A percentile compares a stretch with the other conserved stretches of the same genome.
Evolutionary conservation across 441 rosid species (phyloP).

Genomic region (Bruguiera hainesii): DNA sequence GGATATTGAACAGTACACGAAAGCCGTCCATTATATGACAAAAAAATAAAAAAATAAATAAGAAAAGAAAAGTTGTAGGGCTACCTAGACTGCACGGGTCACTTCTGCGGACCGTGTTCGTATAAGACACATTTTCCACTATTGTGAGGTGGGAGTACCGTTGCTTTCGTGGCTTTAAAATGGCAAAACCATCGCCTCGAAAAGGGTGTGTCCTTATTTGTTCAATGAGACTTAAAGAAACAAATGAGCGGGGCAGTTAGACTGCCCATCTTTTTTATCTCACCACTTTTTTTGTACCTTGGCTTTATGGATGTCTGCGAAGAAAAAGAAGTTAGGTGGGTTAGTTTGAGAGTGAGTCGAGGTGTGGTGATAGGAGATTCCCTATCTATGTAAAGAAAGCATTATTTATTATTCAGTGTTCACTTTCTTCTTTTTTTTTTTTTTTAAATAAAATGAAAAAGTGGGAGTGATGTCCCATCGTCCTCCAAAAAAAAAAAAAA

Average conservation of each 20-base stretch:
- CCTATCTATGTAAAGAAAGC: background rate
- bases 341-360: constrained; percentile 10
- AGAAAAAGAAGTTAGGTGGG: constrained; percentile 23
- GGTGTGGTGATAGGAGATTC: constrained; percentile 5
- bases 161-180: constrained; percentile 26
- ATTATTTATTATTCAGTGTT: background rate
- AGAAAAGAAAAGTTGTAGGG: no score
- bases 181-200: constrained; percentile 28
- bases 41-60: no score
- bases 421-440: no score
- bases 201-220: constrained; percentile 21
- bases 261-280: constrained; percentile 27
- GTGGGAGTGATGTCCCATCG: no score
- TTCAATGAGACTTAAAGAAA: constrained; percentile 23
- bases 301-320: constrained; percentile 27
- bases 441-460: background rate
- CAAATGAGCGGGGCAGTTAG: constrained; percentile 32
- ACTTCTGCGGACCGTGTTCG: background rate
- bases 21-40: no score
- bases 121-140: constrained; percentile 14
- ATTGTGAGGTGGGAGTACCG: constrained; percentile 16
- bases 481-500: no score
- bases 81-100: background rate
- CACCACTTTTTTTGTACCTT: constrained; percentile 27
- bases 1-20: no score